Evolutionary conservation across 768 basidiomycete species (phyloP).

Genomic region (Terana coerulea): DNA sequence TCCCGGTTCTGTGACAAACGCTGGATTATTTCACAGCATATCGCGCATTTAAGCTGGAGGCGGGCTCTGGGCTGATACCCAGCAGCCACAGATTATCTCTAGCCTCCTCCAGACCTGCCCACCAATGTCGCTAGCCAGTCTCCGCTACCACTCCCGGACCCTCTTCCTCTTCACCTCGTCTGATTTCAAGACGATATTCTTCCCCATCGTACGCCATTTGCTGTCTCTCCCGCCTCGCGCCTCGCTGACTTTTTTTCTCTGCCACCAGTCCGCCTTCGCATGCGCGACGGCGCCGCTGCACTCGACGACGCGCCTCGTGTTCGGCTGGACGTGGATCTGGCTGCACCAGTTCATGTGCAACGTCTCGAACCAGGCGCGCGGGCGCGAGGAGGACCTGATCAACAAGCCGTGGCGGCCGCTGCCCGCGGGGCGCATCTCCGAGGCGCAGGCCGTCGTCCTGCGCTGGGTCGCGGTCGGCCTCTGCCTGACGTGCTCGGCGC

Average conservation of each 20-base stretch:
- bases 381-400: constrained; percentile 23
- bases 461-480: constrained; percentile 27
- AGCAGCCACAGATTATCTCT: too few relatives aligned
- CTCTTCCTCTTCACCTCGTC: constrained; percentile 24
- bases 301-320: constrained; percentile 7
- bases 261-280: constrained; percentile 9
- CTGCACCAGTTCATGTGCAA: constrained; percentile 28
- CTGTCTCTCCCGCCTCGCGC: background rate
- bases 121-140: too few relatives aligned
- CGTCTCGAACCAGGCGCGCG: constrained; percentile 28
- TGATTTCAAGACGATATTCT: constrained; percentile 21
- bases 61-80: too few relatives aligned
- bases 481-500: constrained; percentile 22
- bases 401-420: constrained; percentile 32
- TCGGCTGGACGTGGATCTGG: constrained; percentile 28
- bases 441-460: constrained; percentile 16
- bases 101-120: too few relatives aligned
- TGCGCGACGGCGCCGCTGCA: constrained; percentile 13
- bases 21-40: too few relatives aligned
- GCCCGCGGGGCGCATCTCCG: constrained; percentile 27
- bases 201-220: constrained; percentile 23
- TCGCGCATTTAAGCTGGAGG: too few relatives aligned
- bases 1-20: too few relatives aligned
- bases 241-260: background rate
- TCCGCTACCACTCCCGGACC: constrained; percentile 10